Conservation (phyloP, 108 stramenopile genomes). For the Asterionellopsis glacialis region DNA sequence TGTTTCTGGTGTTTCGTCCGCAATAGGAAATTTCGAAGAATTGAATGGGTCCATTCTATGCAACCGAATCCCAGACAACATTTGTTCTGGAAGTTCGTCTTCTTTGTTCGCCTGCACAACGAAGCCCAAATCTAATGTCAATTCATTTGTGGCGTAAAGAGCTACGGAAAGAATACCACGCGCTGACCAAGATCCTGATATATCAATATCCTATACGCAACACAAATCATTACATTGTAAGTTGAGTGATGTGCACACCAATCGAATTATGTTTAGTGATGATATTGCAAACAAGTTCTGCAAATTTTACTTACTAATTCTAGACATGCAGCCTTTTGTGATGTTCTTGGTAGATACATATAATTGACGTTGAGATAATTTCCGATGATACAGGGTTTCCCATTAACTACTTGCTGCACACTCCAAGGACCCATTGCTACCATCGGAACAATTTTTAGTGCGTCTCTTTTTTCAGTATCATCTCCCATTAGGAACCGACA, state of each 20-base stretch:
- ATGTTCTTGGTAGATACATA: slow-evolving; percentile 18
- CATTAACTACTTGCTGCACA: slow-evolving; percentile 74
- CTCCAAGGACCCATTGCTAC: slow-evolving; percentile 87
- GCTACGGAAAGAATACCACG: slow-evolving; percentile 72
- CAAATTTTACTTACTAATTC: slow-evolving; percentile 21
- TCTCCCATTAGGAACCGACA: slow-evolving; percentile 46
- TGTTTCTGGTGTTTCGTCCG: too few relatives aligned
- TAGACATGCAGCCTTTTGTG: slow-evolving; percentile 41
- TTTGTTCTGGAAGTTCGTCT: slow-evolving; percentile 82
- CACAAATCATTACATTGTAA: too few relatives aligned
- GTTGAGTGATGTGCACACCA: too few relatives aligned
- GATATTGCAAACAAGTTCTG: too few relatives aligned
- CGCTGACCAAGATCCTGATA: slow-evolving; percentile 55
- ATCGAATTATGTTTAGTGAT: too few relatives aligned
- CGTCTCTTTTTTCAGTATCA: slow-evolving; percentile 55
- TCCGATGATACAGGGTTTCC: slow-evolving; percentile 84
- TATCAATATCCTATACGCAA: slow-evolving; percentile 50
- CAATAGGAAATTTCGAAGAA: neutral
- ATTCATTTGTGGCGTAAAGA: slow-evolving; percentile 62
- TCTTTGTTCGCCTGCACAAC: slow-evolving; percentile 68
- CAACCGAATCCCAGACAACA: slow-evolving; percentile 71
- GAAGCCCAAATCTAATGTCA: slow-evolving; percentile 86
- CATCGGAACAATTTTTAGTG: slow-evolving; percentile 72
- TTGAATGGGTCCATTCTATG: slow-evolving; percentile 72
- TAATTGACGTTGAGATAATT: slow-evolving; percentile 63